A percentile compares a stretch with the other conserved stretches of the same genome.
These are phyloP conservation scores for Pichia sp. DNA, from an alignment of 1,139 yeast species.

Conservation along the genomic window DNA sequence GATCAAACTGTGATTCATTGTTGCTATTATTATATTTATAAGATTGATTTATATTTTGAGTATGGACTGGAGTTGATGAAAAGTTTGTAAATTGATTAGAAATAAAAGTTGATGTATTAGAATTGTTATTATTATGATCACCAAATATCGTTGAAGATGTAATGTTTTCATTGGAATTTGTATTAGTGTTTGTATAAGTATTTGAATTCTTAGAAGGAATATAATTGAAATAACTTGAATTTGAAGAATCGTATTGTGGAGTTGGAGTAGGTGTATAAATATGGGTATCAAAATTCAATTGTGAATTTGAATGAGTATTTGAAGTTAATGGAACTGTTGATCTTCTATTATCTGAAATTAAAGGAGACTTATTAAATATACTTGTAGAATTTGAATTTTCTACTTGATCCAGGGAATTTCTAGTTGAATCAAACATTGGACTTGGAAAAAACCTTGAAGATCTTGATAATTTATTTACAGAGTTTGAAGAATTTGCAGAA, in stretches of 20 bases:
- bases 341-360: constrained; percentile 3
- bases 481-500: not conserved
- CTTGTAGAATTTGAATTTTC: not conserved
- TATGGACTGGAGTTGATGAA: constrained; percentile 8
- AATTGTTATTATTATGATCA: constrained; percentile 1
- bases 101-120: not conserved
- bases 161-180: not conserved
- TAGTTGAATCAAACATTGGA: constrained; percentile 22
- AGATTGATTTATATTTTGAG: not conserved
- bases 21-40: not conserved
- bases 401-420: constrained; percentile 16
- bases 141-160: constrained; percentile 7
- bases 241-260: constrained; percentile 8
- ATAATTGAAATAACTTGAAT: constrained; percentile 2
- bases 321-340: constrained; percentile 3
- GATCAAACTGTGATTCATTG: too few relatives aligned
- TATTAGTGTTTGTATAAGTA: not conserved
- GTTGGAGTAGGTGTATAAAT: constrained; percentile 6
- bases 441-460: constrained; percentile 37
- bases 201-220: not conserved
- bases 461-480: constrained; percentile 12
- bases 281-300: not conserved
- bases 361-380: constrained; percentile 3
- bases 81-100: constrained; percentile 5
- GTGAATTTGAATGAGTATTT: not conserved